Evolutionary conservation across 2,329 filamentous ascomycete species (phyloP).

Genomic region (Davidsoniella virescens): DNA sequence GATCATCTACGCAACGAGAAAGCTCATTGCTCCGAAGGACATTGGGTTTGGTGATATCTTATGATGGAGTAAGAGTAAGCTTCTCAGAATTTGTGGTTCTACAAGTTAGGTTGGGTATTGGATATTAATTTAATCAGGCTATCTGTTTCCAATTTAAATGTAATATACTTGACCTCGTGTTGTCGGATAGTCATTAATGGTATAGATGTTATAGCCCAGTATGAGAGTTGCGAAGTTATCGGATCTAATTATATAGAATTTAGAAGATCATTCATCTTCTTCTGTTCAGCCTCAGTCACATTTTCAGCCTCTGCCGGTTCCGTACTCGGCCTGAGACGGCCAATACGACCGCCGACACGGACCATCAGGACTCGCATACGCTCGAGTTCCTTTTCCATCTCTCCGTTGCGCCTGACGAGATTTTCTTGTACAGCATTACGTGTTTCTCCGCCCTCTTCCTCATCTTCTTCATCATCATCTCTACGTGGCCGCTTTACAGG

Average conservation of each 20-base stretch:
- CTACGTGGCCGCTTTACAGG: not conserved
- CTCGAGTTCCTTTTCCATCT: conserved; percentile 49
- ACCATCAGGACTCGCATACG: conserved; percentile 48
- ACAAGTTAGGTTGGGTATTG: too few species aligned
- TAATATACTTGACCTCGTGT: too few species aligned
- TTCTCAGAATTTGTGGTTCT: too few species aligned
- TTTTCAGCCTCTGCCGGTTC: not conserved
- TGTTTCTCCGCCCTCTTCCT: conserved; percentile 15
- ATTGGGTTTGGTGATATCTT: too few species aligned
- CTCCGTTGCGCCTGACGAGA: conserved; percentile 46
- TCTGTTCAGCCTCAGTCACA: not conserved
- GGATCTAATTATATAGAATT: not conserved
- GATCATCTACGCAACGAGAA: too few species aligned
- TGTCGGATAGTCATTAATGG: not conserved
- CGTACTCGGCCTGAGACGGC: conserved; percentile 19
- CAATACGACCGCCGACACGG: conserved; percentile 39
- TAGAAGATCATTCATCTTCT: conserved; percentile 9
- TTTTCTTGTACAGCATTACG: conserved; percentile 42
- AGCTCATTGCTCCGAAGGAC: too few species aligned
- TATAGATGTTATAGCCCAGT: not conserved
- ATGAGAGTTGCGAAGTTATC: not conserved
- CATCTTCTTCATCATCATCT: conserved; percentile 1
- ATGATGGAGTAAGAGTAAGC: too few species aligned
- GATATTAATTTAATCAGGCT: not conserved
- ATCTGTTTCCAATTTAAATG: not conserved